Evolutionary conservation across 257 asterid species (phyloP), one percentile per base, ranked within the genome.

Genomic region (Solanum lycopersicoides): DNA sequence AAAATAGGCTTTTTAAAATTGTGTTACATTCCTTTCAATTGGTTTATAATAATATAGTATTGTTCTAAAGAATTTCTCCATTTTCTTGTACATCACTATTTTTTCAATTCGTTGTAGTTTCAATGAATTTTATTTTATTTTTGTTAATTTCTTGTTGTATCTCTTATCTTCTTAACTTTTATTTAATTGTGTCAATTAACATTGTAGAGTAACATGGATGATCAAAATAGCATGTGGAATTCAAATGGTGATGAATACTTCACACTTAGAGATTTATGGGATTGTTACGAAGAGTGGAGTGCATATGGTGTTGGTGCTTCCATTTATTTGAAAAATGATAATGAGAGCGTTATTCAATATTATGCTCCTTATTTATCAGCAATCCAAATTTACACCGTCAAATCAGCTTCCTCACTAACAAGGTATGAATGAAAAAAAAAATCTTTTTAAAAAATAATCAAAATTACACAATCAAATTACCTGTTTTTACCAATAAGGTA

Each of bases 201-300:
- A 60, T 20, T 47, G 50, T 30, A 89, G 91, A 47, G 72, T 12
- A 56, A 28, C 75, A 30, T 89, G 68, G 59, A 83, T 68, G 73
- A 86, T 41, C 42, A 71, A 25, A 45, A 45, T 63, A 89, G 79
- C 59, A 32, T 23, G 7, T 86, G 89, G 89, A 53, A 25, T 32
- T 10, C 82, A n/a, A 79, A 25, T 50, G 87, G 77, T 23, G 86
- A 71, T 35, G 88, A 84, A 56, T 90, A 83, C 82, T 90, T 86
- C 77, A 86, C 44, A 10, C 37, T 90, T 14, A 69, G 63, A 12
- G 92, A 90, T 86, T 53, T 90, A 15, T 90, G 90, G 90, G 50
- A 21, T 39, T 83, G 83, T 12, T 90, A 76, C 59, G 90, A 88
- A 11, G 92, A 90, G 82, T 90, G 92, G 92, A 90, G 92, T 88